phyloP scores from a whole-genome alignment of 2,329 filamentous ascomycete species.

The Onygenales sp. region DNA sequence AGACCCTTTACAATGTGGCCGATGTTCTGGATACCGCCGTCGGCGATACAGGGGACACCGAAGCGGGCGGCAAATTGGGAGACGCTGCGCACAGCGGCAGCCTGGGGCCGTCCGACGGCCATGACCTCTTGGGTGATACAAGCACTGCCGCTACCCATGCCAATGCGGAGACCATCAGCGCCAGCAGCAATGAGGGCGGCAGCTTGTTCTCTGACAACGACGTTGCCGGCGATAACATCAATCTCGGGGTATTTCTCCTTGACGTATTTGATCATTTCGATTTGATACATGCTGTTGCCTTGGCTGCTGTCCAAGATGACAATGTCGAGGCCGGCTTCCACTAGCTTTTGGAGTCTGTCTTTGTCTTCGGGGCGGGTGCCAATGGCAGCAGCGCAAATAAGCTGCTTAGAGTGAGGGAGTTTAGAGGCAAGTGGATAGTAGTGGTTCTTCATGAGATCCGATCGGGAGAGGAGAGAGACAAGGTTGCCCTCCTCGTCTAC shows the following conservation, averaged over 20 bases:
- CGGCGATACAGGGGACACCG: slow-evolving; percentile 94
- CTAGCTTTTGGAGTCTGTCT: slow-evolving; percentile 70
- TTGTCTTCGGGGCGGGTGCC: slow-evolving; percentile 94
- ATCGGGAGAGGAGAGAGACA: slow-evolving; percentile 84
- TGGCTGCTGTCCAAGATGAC: slow-evolving; percentile 94
- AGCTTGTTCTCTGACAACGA: slow-evolving; percentile 94
- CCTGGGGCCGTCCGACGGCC: slow-evolving; percentile 95
- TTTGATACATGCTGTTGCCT: slow-evolving; percentile 97
- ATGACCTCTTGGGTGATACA: slow-evolving; percentile 99
- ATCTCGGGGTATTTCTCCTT: slow-evolving; percentile 77
- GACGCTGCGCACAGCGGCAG: slow-evolving; percentile 84
- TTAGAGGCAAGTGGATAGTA: slow-evolving; percentile 96
- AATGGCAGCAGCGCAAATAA: slow-evolving; percentile 89
- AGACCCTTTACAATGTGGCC: slow-evolving; percentile 99
- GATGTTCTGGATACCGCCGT: slow-evolving; percentile 96
- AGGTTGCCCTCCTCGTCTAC: slow-evolving; percentile 76
- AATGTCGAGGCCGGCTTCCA: slow-evolving; percentile 90
- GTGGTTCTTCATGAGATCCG: slow-evolving; percentile 96
- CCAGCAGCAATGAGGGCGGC: slow-evolving; percentile 85
- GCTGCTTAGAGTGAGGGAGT: slow-evolving; percentile 91
- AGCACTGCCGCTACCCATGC: slow-evolving; percentile 96
- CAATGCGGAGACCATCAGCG: slow-evolving; percentile 92
- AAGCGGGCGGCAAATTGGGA: slow-evolving; percentile 83
- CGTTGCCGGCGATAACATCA: slow-evolving; percentile 96
- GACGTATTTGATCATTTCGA: slow-evolving; percentile 95